Percentiles rank a stretch among this genome's conserved stretches.
Conservation (phyloP, 352 stramenopile genomes). For the Phytophthora crassamura region DNA sequence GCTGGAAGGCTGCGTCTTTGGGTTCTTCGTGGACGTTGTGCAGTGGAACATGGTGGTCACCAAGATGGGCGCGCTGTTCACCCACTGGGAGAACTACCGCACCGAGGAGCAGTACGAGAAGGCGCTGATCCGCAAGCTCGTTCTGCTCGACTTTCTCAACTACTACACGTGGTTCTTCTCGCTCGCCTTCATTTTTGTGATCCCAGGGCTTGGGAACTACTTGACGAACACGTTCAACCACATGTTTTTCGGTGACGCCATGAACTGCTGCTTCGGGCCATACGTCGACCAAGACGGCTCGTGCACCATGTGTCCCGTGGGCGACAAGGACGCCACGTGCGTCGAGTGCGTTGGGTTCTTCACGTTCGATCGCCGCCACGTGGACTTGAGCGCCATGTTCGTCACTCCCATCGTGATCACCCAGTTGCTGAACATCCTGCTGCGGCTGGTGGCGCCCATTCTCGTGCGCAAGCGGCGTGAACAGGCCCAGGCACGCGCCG, state of each 20-base stretch:
- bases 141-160: constrained; percentile 89
- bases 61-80: constrained; percentile 86
- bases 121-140: constrained; percentile 84
- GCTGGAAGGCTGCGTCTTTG: constrained; percentile 83
- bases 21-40: constrained; percentile 89
- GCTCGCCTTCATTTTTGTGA: constrained; percentile 89
- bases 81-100: constrained; percentile 89
- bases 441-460: constrained; percentile 71
- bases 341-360: constrained; percentile 84
- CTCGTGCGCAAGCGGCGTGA: constrained; percentile 75
- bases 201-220: constrained; percentile 82
- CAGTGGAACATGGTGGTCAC: constrained; percentile 92
- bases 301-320: constrained; percentile 71
- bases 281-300: constrained; percentile 79
- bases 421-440: constrained; percentile 79
- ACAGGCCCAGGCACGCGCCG: constrained; percentile 59
- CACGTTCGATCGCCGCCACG: constrained; percentile 85
- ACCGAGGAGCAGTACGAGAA: constrained; percentile 89
- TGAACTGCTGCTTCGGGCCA: constrained; percentile 90
- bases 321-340: constrained; percentile 69
- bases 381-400: constrained; percentile 88
- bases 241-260: constrained; percentile 78
- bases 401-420: constrained; percentile 88
- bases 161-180: constrained; percentile 94
- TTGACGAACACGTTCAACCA: constrained; percentile 88